phyloP scores from a whole-genome alignment of 805 yeast genomes.

The Hanseniaspora clermontiae region DNA sequence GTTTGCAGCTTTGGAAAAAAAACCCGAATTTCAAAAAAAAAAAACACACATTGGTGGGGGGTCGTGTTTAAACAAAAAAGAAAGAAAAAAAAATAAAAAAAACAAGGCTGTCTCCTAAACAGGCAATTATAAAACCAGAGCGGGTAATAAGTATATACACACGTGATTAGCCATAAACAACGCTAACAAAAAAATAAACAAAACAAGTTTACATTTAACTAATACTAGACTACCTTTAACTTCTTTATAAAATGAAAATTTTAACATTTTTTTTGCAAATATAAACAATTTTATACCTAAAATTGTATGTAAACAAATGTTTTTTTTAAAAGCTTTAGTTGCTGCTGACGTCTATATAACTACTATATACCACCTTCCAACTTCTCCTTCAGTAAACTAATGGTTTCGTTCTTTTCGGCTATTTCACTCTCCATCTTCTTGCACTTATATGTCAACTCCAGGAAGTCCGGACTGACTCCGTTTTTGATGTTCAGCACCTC shows the following conservation, averaged over 20 bases:
- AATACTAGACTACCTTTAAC: too few species aligned
- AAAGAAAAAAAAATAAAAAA: not conserved
- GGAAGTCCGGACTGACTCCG: slow-evolving; percentile 40
- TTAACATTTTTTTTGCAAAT: too few species aligned
- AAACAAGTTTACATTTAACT: not conserved
- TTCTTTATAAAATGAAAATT: too few species aligned
- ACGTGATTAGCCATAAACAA: not conserved
- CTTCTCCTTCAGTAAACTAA: slow-evolving; percentile 26
- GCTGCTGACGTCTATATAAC: too few species aligned
- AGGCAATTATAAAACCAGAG: not conserved
- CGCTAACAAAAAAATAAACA: not conserved
- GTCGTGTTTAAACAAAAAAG: too few species aligned
- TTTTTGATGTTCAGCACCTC: slow-evolving; percentile 46
- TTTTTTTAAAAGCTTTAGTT: too few species aligned
- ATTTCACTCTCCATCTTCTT: slow-evolving; percentile 39
- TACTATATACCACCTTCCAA: slow-evolving; percentile 16
- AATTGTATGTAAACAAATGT: too few species aligned
- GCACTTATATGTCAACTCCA: slow-evolving; percentile 46
- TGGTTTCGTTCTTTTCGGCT: slow-evolving; percentile 37
- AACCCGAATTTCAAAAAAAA: too few species aligned
- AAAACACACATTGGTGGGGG: too few species aligned
- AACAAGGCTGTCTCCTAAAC: not conserved
- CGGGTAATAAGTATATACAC: not conserved
- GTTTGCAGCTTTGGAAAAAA: too few species aligned
- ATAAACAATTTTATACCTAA: too few species aligned